Base-by-base conservation (phyloP, 2,329 filamentous ascomycete genomes). In the Bimuria novae-zelandiae region DNA sequence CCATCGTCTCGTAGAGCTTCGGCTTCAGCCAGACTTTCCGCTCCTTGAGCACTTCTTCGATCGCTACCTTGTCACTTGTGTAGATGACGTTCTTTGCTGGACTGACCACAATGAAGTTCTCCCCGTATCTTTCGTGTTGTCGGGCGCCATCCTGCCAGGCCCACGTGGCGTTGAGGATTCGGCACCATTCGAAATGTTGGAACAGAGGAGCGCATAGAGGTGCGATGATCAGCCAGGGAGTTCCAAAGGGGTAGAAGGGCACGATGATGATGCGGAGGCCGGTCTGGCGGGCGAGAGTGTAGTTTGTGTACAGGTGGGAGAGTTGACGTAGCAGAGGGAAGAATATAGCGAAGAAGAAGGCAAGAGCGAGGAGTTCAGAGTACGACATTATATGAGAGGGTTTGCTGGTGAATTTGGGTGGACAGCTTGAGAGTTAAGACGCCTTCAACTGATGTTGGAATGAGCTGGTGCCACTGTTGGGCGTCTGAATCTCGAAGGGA, bases 21-120 rank as follows among this genome's bases (percentile, higher is more conserved):
- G 59, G 59, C 44, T 68, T 68, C 4, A 59, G 39, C 52, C 64
- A 67, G 2, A 58, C 57, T 44, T 59, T 67, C 52, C 62, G 54
- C 16, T 52, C 55, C 46, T 33, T 43, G 19, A 64, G 51, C 12
- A 63, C 54, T 35, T 54, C 17, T 7, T 55, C 53, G 33, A 62
- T 52, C 21, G 57, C 56, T 27, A 37, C 54, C 11, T 53, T 29
- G 48, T 68, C 61, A 30, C 54, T 55, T 3, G 59, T 62, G 39
- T 52, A 54, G 29, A 68, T 27, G 19, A 60, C 35, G 39, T 59
- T 63, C 5, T 36, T 22, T 2, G 40, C 50, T 3, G 62, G 55
- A 8, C 43, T 52, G 7, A 64, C 62, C 4, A 68, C 33, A 1
- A 62, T 49, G 29, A 62, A 63, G 29, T 39, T 60, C 1, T 29